Evolutionary conservation across 2,329 filamentous ascomycete species (phyloP), one percentile per base, ranked within the genome.

Genomic region (Aschersonia sp.): DNA sequence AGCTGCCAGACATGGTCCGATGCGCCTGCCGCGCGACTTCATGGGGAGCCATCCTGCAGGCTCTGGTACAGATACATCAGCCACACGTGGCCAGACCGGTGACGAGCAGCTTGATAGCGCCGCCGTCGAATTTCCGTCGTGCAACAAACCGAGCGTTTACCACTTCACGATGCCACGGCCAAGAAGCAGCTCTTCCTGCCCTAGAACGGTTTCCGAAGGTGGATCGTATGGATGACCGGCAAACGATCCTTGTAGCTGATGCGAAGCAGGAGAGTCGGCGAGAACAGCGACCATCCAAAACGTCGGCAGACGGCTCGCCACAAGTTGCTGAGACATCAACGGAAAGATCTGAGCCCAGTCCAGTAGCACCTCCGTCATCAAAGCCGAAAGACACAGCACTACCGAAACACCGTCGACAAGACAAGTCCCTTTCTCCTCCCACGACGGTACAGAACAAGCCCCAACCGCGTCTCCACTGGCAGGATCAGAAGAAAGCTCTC

Each of bases 401-500:
- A 10, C 32, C 32, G 32, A 38, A 10, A 10, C 2, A 6, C 6
- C 32, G 10, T 6, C 6, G 10, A 38, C 32, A 10, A 38, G 32
- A 38, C 32, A 10, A 20, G 20, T 20, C 20, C 20, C 20, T 20
- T 20, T 20, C 32, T 38, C 6, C 32, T 38, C 32, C 10, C 32
- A 10, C 32, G 32, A 38, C 32, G 10, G 6, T 10, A 38, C 6
- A 38, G 32, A 10, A 38, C 6, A 38, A 42, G 40, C 40, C 9
- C 5, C 7, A 42, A 12, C 5, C 3, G 28, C 47, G 43, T 30
- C 75, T 81, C 53, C 51, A 58, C 3, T 97, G 92, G 92, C 74
- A 78, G 60, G 62, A 77, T 10, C 84, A 96, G 54, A 96, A 95
- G 61, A 69, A 68, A 2, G 84, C 80, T 0, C 65, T 94, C 38